A percentile compares a stretch with the other conserved stretches of the same genome.
Evolutionary conservation across 2,329 filamentous ascomycete species (phyloP).

Genomic region (Aureobasidium sp.): DNA sequence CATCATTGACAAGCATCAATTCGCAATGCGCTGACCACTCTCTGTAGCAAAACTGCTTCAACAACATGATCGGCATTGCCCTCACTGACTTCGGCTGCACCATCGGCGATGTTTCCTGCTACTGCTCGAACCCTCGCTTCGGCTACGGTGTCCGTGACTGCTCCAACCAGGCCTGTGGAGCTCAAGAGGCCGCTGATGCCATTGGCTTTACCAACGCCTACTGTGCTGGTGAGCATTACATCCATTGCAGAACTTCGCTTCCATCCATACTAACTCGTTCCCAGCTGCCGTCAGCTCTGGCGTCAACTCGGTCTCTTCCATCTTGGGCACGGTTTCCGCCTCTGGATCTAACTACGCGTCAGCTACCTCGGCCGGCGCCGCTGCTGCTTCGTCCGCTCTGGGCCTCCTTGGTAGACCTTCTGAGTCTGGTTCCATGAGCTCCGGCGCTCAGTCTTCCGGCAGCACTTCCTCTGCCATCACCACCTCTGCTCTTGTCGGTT

Average conservation of each 20-base stretch:
- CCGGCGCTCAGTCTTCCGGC: not conserved
- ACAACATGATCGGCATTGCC: conserved; percentile 27
- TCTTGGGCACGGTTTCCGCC: conserved; percentile 1
- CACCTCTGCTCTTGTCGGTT: conserved; percentile 23
- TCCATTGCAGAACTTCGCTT: not conserved
- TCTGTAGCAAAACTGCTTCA: conserved; percentile 26
- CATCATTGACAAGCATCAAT: not conserved
- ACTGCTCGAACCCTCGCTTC: conserved; percentile 27
- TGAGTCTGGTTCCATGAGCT: not conserved
- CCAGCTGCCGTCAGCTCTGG: conserved; percentile 8
- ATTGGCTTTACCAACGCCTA: conserved; percentile 26
- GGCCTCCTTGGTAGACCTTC: not conserved
- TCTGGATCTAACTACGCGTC: conserved; percentile 13
- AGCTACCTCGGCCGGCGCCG: conserved; percentile 12
- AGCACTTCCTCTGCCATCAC: conserved; percentile 16
- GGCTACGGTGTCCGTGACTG: conserved; percentile 32
- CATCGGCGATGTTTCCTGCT: conserved; percentile 25
- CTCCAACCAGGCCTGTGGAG: conserved; percentile 26
- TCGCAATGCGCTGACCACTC: not conserved
- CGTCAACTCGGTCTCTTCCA: conserved; percentile 9
- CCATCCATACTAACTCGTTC: not conserved
- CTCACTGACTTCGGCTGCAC: conserved; percentile 22
- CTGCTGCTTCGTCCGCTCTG: not conserved
- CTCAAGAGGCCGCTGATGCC: conserved; percentile 17
- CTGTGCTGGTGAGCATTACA: conserved; percentile 17